Base-by-base conservation (phyloP, 495 filamentous ascomycete species). In the Monascus purpureus region DNA sequence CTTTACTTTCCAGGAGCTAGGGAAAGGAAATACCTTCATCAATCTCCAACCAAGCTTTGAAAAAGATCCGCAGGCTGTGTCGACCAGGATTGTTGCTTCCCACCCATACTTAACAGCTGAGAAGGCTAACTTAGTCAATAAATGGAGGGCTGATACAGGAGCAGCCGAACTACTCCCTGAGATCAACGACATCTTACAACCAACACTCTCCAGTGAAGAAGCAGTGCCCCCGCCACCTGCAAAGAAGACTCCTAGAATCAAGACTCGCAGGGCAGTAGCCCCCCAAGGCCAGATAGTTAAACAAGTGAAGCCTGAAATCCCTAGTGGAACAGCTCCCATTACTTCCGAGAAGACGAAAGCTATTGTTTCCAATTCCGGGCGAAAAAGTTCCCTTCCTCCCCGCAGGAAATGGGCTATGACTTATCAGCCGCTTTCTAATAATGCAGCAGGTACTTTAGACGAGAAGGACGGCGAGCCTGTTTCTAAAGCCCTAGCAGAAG, bases 111-210 rank as follows among this genome's bases (percentile, higher is more conserved):
- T 50, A 11, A 38, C 33, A 1, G 28, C 37, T 0, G 49, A 47
- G 29, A 53, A 47, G 16, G 43, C 41, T 2, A 47, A 41, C 8
- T 43, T 39, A 25, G 46, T 53, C 3, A 47, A 44, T 8, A 6
- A 36, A 18, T 53, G 49, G 49, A 33, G 40, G 6, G 31, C 32
- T 22, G 39, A 36, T 12, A 31, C 35, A 8, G 38, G 32, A 17
- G 8, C 16, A 18, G n/a, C 25, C 4, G 22, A 29, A 1, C 19
- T 22, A 9, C 29, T 9, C 3, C 3, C 27, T 12, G 36, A 36
- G 5, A 8, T 16, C 3, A 31, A 11, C 11, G 29, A 31, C n/a
- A 8, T 26, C 23, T 13, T 12, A 25, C 14, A 3, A 12, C 12
- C 33, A 7, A 23, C 19, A 12, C 17, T 19, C 13, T 2, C 17